These are phyloP conservation scores for Sporisorium iseilematis-ciliati DNA, from an alignment of 1,284 basidiomycete species.

Conservation along the genomic window DNA sequence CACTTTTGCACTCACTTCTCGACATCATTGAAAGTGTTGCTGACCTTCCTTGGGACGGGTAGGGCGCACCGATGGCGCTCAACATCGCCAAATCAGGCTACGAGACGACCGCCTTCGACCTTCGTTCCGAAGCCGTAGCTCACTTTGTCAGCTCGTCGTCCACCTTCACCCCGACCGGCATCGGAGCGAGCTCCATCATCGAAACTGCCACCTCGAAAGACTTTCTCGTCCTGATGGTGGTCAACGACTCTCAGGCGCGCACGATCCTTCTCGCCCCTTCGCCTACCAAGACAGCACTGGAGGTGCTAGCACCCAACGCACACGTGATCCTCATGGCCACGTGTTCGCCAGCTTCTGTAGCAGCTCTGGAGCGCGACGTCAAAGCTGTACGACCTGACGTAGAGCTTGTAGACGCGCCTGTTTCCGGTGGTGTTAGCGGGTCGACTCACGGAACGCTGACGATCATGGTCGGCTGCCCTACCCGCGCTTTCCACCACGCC, in stretches of 20 bases:
- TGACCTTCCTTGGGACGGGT: too few species aligned
- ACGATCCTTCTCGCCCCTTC: constrained; percentile 11
- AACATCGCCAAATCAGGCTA: constrained; percentile 21
- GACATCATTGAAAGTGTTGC: too few species aligned
- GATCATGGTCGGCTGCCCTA: constrained; percentile 68
- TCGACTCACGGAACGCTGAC: constrained; percentile 66
- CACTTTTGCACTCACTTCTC: too few species aligned
- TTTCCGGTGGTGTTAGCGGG: constrained; percentile 67
- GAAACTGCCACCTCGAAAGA: constrained; percentile 13
- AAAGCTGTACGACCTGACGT: constrained; percentile 50
- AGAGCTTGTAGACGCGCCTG: constrained; percentile 69
- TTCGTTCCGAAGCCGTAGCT: constrained; percentile 17
- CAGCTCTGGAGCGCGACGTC: constrained; percentile 43
- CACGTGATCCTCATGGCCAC: constrained; percentile 70
- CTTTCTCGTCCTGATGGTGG: constrained; percentile 33
- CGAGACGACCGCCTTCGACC: constrained; percentile 22
- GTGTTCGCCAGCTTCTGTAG: constrained; percentile 67
- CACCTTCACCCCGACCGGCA: background rate
- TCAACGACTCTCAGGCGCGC: constrained; percentile 33
- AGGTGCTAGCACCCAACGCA: constrained; percentile 63
- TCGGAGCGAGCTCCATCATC: background rate
- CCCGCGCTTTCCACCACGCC: constrained; percentile 50
- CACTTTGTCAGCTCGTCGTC: constrained; percentile 8
- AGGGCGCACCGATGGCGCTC: constrained; percentile 31
- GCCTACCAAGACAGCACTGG: background rate